Evolutionary conservation across 192 early-diverging fungal species (phyloP).

Genomic region (Neocallimastix lanati): DNA sequence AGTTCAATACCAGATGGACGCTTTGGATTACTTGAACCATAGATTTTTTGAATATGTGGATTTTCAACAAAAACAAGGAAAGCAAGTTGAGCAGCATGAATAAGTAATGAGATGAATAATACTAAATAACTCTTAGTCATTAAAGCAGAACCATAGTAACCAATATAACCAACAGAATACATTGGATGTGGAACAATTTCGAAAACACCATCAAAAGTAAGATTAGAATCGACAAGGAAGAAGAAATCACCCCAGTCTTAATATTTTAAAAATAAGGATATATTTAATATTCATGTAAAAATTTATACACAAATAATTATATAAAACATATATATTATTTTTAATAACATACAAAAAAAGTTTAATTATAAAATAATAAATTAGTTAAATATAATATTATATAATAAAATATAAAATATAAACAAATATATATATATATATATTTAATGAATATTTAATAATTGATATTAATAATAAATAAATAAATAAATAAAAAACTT

Average conservation of each 20-base stretch:
- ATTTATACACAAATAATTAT: too few relatives aligned
- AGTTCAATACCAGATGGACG: background rate
- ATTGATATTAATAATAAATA: too few relatives aligned
- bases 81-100: conserved; percentile 71
- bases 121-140: conserved; percentile 84
- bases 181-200: conserved; percentile 96
- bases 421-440: too few relatives aligned
- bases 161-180: conserved; percentile 94
- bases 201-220: conserved; percentile 84
- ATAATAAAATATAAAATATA: too few relatives aligned
- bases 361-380: too few relatives aligned
- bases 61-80: conserved; percentile 85
- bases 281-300: too few relatives aligned
- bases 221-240: conserved; percentile 68
- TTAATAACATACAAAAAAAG: too few relatives aligned
- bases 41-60: conserved; percentile 62
- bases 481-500: conserved; percentile 18
- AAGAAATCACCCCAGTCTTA: conserved; percentile 99
- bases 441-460: too few relatives aligned
- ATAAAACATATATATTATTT: too few relatives aligned
- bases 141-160: conserved; percentile 85
- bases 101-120: conserved; percentile 69
- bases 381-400: too few relatives aligned
- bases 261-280: too few relatives aligned
- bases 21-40: conserved; percentile 9